Evolutionary conservation across 352 stramenopile species (phyloP), one percentile per base, ranked within the genome.

Genomic region (Stephanocyclus meneghinianus): DNA sequence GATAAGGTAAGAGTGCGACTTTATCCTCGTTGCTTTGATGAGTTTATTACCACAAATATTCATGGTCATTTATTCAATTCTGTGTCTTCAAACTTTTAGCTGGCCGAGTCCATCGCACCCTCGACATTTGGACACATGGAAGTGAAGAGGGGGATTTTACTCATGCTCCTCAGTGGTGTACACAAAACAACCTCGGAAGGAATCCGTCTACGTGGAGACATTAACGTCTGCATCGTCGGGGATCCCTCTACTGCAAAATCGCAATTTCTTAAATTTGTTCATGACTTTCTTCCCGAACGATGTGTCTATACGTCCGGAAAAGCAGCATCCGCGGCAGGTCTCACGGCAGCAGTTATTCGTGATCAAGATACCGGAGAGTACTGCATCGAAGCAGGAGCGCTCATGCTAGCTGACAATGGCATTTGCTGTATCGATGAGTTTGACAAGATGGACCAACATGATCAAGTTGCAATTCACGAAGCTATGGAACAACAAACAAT

Each of bases 361-460:
- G 95, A 97, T 85, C 79, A 86, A 59, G 95, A 97, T 65, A 97
- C 94, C 6, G 89, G 94, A n/a, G 95, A 97, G 74, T 97, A 95
- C 64, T 94, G 89, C 63, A 92, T 97, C 68, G 94, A 97, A 89
- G 94, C 94, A 0, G 97, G 97, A 69, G 97, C 97, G 0, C 84
- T 99, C 4, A 98, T 99, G 90, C 90, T 99, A 18, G 97, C 97
- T 1, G 97, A 99, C 76, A 98, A 98, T 84, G 97, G 97, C 13
- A 97, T 99, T 42, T 99, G 96, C 83, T 95, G 97, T 68, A 99
- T 99, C 78, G 97, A 99, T 67, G 86, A 91, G 64, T 92, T 93
- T 67, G 90, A 94, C 51, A 94, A 96, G 78, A 96, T 96, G 92
- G 91, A 96, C 61, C 65, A 75, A 18, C 73, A 77, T 15, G 91